phyloP scores from a whole-genome alignment of 495 filamentous ascomycete species.

The Neurospora sp. region DNA sequence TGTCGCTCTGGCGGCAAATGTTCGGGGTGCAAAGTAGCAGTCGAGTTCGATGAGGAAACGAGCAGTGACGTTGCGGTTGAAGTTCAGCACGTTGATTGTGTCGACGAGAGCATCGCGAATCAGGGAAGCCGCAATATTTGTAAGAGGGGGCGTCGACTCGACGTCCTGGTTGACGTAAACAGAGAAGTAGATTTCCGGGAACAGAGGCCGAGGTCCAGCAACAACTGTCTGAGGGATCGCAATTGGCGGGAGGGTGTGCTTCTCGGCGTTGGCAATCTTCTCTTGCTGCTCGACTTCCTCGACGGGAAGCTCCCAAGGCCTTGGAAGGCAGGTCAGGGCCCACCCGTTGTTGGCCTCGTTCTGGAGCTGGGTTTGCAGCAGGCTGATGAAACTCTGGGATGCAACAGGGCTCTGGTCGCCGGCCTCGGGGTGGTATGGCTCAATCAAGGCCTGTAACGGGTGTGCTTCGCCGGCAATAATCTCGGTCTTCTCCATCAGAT shows the following conservation, averaged over 20 bases:
- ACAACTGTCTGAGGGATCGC: slow-evolving; percentile 62
- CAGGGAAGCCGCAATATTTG: slow-evolving; percentile 66
- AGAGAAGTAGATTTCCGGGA: slow-evolving; percentile 90
- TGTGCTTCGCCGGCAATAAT: slow-evolving; percentile 81
- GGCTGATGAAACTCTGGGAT: slow-evolving; percentile 56
- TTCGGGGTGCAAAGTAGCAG: slow-evolving; percentile 79
- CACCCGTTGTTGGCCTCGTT: slow-evolving; percentile 57
- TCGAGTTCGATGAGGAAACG: slow-evolving; percentile 89
- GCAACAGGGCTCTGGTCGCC: slow-evolving; percentile 25
- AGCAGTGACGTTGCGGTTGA: slow-evolving; percentile 78
- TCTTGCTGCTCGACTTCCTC: slow-evolving; percentile 39
- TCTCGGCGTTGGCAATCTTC: slow-evolving; percentile 48
- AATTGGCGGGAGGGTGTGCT: slow-evolving; percentile 67
- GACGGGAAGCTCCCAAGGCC: slow-evolving; percentile 60
- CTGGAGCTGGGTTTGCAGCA: slow-evolving; percentile 80
- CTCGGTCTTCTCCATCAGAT: slow-evolving; percentile 84
- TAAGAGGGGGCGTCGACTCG: slow-evolving; percentile 76
- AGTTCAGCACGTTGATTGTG: slow-evolving; percentile 88
- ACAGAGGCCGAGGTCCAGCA: slow-evolving; percentile 62
- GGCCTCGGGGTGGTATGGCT: slow-evolving; percentile 60
- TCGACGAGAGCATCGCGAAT: slow-evolving; percentile 81
- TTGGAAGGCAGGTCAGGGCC: slow-evolving; percentile 71
- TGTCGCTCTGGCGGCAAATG: slow-evolving; percentile 86
- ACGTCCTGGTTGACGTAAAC: slow-evolving; percentile 83
- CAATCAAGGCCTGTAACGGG: slow-evolving; percentile 68